Evolutionary conservation across 768 basidiomycete genomes (phyloP).

Genomic region (Lentinula sp.): DNA sequence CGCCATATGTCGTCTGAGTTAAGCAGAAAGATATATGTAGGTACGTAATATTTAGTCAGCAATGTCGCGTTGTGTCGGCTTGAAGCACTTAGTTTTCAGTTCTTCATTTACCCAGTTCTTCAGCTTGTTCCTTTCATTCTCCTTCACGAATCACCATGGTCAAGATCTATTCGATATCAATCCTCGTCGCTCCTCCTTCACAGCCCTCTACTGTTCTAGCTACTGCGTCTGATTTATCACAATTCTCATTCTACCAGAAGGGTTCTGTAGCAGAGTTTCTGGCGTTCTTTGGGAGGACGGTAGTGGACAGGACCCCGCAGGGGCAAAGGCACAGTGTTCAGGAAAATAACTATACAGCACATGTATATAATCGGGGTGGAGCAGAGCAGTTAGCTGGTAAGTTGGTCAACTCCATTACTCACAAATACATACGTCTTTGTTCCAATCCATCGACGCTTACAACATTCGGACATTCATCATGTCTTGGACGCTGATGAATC

Average conservation of each 20-base stretch:
- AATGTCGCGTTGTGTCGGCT: no score
- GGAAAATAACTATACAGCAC: constrained; percentile 89
- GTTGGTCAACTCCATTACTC: constrained; percentile 15
- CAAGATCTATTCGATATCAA: constrained; percentile 79
- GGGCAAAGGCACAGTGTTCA: constrained; percentile 92
- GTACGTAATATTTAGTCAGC: background rate
- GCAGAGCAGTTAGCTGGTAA: constrained; percentile 78
- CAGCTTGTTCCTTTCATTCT: background rate
- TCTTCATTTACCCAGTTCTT: no score
- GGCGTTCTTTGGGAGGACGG: constrained; percentile 90
- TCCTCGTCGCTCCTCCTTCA: constrained; percentile 62
- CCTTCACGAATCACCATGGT: constrained; percentile 38
- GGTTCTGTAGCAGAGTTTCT: constrained; percentile 88
- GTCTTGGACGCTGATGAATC: constrained; percentile 4
- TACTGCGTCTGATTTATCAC: constrained; percentile 73
- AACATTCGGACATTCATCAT: background rate
- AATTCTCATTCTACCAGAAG: constrained; percentile 91
- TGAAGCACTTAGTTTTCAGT: no score
- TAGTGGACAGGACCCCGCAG: constrained; percentile 78
- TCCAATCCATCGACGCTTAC: background rate
- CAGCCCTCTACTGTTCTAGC: constrained; percentile 60
- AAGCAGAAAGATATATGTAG: no score
- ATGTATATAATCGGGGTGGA: constrained; percentile 91
- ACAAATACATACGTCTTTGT: no score
- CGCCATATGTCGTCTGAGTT: no score